These are phyloP conservation scores for Teunomyces pallodes DNA, from an alignment of 805 yeast species.

Conservation along the genomic window DNA sequence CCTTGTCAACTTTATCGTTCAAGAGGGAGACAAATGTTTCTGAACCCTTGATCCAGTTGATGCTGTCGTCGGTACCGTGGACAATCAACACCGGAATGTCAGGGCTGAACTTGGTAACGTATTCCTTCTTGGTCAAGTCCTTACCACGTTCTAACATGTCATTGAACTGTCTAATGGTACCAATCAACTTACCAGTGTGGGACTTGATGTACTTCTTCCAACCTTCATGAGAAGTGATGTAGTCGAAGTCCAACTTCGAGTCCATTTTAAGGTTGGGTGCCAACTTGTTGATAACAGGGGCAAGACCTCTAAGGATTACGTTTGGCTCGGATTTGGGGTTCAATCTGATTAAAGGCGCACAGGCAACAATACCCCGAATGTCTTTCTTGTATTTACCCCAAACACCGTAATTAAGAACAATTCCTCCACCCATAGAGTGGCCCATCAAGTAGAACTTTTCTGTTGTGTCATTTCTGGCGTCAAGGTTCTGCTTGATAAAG, in stretches of 20 bases:
- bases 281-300: constrained; percentile 36
- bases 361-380: constrained; percentile 46
- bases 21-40: constrained; percentile 36
- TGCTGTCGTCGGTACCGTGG: constrained; percentile 64
- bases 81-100: constrained; percentile 50
- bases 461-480: constrained; percentile 23
- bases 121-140: constrained; percentile 37
- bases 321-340: constrained; percentile 63
- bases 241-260: constrained; percentile 54
- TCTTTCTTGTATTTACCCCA: constrained; percentile 49
- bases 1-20: constrained; percentile 30
- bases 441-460: constrained; percentile 56
- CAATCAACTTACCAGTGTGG: constrained; percentile 42
- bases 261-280: constrained; percentile 53
- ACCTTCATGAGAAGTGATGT: constrained; percentile 47
- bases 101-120: constrained; percentile 33
- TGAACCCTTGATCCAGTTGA: constrained; percentile 54
- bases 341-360: constrained; percentile 60
- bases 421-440: constrained; percentile 84
- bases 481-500: constrained; percentile 47
- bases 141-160: constrained; percentile 68
- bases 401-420: constrained; percentile 59
- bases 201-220: constrained; percentile 46
- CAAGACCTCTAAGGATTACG: constrained; percentile 34
- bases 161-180: constrained; percentile 53